phyloP scores from a whole-genome alignment of 495 filamentous ascomycete species.

The Articulospora tetracladia region DNA sequence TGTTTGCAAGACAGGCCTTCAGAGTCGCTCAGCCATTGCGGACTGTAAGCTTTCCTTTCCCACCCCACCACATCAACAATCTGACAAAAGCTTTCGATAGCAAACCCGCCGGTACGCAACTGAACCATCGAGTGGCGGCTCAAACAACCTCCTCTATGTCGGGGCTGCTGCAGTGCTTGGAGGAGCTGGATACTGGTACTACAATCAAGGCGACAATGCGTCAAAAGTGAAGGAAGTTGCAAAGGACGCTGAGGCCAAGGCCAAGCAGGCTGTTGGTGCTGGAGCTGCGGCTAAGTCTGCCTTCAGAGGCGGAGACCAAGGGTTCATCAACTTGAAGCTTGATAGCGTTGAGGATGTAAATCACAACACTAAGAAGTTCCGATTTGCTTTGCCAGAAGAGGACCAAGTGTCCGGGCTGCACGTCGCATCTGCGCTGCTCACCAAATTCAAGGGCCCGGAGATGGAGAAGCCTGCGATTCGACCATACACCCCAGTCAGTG shows the following conservation, averaged over 20 bases:
- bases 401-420: slow-evolving; percentile 78
- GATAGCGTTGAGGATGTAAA: slow-evolving; percentile 73
- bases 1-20: slow-evolving; percentile 42
- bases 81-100: slow-evolving; percentile 15
- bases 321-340: slow-evolving; percentile 76
- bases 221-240: slow-evolving; percentile 44
- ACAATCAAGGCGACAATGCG: slow-evolving; percentile 36
- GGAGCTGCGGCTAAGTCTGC: slow-evolving; percentile 41
- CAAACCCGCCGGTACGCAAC: slow-evolving; percentile 52
- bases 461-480: slow-evolving; percentile 80
- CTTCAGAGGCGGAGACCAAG: slow-evolving; percentile 83
- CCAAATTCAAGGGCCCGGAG: slow-evolving; percentile 76
- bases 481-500: slow-evolving; percentile 88
- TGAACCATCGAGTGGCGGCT: slow-evolving; percentile 32
- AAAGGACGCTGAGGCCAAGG: slow-evolving; percentile 38
- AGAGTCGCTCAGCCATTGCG: slow-evolving; percentile 42
- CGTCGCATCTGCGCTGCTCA: slow-evolving; percentile 79
- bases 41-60: slow-evolving; percentile 33
- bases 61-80: not conserved
- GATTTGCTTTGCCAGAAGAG: slow-evolving; percentile 78
- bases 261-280: slow-evolving; percentile 25
- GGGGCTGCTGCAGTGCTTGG: slow-evolving; percentile 34
- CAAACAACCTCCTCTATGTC: slow-evolving; percentile 40
- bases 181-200: slow-evolving; percentile 49
- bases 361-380: slow-evolving; percentile 85